A percentile compares a stretch with the other conserved stretches of the same genome.
Conservation (phyloP, 2,329 filamentous ascomycete genomes). For the Cercospora nicotianae region DNA sequence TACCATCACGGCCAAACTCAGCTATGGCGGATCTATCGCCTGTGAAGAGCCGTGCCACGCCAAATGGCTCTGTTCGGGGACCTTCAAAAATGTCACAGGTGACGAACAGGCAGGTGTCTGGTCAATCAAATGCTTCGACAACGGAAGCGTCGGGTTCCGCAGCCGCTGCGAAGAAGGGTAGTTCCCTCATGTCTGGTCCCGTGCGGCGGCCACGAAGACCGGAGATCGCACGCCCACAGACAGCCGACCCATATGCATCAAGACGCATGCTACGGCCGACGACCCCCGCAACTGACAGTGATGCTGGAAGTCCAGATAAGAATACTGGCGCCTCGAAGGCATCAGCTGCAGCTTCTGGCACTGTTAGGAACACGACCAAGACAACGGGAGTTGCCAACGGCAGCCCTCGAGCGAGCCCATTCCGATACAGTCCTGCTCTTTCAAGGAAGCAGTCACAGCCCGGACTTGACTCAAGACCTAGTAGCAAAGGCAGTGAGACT, state of each 20-base stretch:
- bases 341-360: constrained; percentile 31
- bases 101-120: constrained; percentile 35
- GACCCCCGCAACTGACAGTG: constrained; percentile 49
- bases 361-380: constrained; percentile 33
- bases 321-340: constrained; percentile 35
- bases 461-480: constrained; percentile 31
- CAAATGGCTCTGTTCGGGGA: constrained; percentile 29
- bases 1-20: constrained; percentile 58
- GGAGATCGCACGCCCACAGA: constrained; percentile 52
- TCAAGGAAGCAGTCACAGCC: constrained; percentile 26
- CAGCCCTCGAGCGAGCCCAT: constrained; percentile 38
- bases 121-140: constrained; percentile 31
- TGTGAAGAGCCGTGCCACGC: constrained; percentile 42
- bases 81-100: constrained; percentile 36
- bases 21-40: constrained; percentile 57
- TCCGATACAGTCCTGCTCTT: constrained; percentile 32
- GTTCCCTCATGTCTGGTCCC: constrained; percentile 59
- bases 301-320: constrained; percentile 47
- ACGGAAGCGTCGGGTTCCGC: constrained; percentile 28
- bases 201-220: constrained; percentile 54
- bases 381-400: constrained; percentile 17
- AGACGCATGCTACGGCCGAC: constrained; percentile 42
- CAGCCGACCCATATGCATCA: constrained; percentile 55
- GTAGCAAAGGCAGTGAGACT: constrained; percentile 39
- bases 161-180: constrained; percentile 40